Evolutionary conservation across 2,329 filamentous ascomycete species (phyloP).

Genomic region (Penicillium fuscoglaucum): DNA sequence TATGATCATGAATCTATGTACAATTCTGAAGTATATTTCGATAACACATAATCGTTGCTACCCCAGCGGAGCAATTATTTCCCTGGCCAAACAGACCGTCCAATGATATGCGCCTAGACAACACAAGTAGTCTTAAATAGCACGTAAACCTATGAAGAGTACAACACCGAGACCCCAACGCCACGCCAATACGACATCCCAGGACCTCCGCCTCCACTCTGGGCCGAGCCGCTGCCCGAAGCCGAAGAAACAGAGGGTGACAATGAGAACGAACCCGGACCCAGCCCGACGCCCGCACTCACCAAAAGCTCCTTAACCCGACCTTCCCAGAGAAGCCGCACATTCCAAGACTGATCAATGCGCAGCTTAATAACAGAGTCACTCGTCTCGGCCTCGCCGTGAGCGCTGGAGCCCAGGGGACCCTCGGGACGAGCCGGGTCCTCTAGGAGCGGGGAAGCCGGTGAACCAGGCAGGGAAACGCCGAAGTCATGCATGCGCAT

Average conservation of each 20-base stretch:
- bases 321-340: conserved; percentile 90
- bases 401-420: conserved; percentile 5
- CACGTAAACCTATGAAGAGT: conserved; percentile 38
- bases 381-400: conserved; percentile 62
- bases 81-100: neutral
- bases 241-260: conserved; percentile 28
- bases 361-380: conserved; percentile 87
- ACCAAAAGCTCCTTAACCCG: conserved; percentile 89
- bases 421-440: conserved; percentile 19
- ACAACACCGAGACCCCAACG: conserved; percentile 45
- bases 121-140: neutral
- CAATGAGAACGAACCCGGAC: conserved; percentile 50
- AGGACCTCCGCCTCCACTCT: conserved; percentile 29
- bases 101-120: neutral
- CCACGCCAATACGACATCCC: conserved; percentile 42
- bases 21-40: conserved; percentile 19
- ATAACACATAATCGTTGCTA: conserved; percentile 1
- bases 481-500: conserved; percentile 34
- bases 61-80: neutral
- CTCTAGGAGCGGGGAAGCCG: conserved; percentile 19
- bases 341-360: conserved; percentile 81
- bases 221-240: conserved; percentile 26
- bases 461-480: conserved; percentile 20
- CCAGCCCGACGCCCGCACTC: conserved; percentile 82
- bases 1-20: conserved; percentile 32